Conservation (phyloP, 768 basidiomycete species). For the Ramaria rubella region DNA sequence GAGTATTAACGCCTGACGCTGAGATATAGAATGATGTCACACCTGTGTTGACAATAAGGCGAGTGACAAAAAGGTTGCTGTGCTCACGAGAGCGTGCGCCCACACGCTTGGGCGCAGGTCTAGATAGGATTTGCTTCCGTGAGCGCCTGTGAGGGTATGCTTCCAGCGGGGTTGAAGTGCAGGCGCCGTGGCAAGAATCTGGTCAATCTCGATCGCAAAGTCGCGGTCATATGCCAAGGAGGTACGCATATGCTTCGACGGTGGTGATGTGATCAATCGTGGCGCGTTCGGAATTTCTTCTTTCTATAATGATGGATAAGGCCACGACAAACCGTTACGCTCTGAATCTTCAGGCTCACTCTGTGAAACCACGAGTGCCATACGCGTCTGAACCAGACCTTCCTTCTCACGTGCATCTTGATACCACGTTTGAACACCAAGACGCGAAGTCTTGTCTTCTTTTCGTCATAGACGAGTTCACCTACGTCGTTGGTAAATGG, state of each 20-base stretch:
- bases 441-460: background rate
- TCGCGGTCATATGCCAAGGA: too few relatives aligned
- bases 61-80: background rate
- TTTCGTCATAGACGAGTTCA: constrained; percentile 4
- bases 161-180: background rate
- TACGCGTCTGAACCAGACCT: background rate
- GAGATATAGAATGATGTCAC: background rate
- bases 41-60: constrained; percentile 1
- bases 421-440: constrained; percentile 2
- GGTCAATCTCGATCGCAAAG: background rate
- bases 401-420: background rate
- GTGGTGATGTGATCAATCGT: background rate
- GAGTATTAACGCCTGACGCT: too few relatives aligned
- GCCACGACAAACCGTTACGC: too few relatives aligned
- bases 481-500: background rate
- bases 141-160: background rate
- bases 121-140: background rate
- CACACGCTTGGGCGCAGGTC: constrained; percentile 1
- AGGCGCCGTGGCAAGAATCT: background rate
- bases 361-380: background rate
- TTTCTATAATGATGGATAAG: background rate
- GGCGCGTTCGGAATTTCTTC: background rate
- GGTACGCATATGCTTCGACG: too few relatives aligned
- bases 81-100: constrained; percentile 6
- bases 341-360: background rate